Evolutionary conservation across 2,329 filamentous ascomycete species (phyloP).

Genomic region (Lasiodiplodia theobromae): DNA sequence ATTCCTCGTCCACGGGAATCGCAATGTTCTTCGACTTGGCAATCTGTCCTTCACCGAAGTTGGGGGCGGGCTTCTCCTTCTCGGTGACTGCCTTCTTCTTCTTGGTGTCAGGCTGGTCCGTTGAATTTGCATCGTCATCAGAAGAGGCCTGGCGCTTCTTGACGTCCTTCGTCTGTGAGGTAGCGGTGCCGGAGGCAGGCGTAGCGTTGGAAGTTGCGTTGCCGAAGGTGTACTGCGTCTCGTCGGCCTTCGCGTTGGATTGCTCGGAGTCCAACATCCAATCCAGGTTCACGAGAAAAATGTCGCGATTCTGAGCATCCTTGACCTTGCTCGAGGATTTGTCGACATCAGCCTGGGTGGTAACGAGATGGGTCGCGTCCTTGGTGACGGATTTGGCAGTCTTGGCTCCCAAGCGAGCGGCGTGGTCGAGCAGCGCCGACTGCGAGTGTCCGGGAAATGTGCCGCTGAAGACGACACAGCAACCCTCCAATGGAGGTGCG

Average conservation of each 20-base stretch:
- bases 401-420: slow-evolving; percentile 59
- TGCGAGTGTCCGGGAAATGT: slow-evolving; percentile 65
- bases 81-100: slow-evolving; percentile 33
- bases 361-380: slow-evolving; percentile 64
- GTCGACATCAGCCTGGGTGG: slow-evolving; percentile 61
- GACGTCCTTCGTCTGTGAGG: slow-evolving; percentile 31
- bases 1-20: slow-evolving; percentile 58
- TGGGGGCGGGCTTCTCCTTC: slow-evolving; percentile 33
- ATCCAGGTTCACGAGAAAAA: slow-evolving; percentile 64
- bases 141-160: slow-evolving; percentile 44
- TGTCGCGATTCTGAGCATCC: slow-evolving; percentile 54
- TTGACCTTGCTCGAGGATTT: slow-evolving; percentile 61
- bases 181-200: not conserved
- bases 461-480: slow-evolving; percentile 65
- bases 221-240: slow-evolving; percentile 47
- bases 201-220: not conserved
- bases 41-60: slow-evolving; percentile 38
- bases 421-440: slow-evolving; percentile 54
- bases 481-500: slow-evolving; percentile 55
- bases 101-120: slow-evolving; percentile 33
- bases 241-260: slow-evolving; percentile 50
- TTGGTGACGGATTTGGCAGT: slow-evolving; percentile 57
- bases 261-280: slow-evolving; percentile 69
- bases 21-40: slow-evolving; percentile 36
- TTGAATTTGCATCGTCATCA: slow-evolving; percentile 32